Conservation (phyloP, 2,329 filamentous ascomycete genomes). For the Orbilia ellipsospora region DNA sequence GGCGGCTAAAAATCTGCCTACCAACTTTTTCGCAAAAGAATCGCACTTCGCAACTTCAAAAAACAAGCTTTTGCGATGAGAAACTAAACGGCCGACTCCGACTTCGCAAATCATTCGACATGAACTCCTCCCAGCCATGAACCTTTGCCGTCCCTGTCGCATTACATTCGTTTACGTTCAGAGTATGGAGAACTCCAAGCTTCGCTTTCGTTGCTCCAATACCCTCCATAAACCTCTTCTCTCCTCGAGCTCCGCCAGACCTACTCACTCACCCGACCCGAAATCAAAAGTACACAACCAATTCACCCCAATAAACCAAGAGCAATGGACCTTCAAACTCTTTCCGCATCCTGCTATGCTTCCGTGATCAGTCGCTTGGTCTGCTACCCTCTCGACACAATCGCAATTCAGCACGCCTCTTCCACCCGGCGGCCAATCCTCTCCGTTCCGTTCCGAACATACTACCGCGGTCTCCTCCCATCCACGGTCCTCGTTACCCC, state of each 20-base stretch:
- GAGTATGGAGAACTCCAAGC: constrained; percentile 30
- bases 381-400: constrained; percentile 54
- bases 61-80: constrained; percentile 7
- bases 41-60: constrained; percentile 31
- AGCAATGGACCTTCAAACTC: constrained; percentile 51
- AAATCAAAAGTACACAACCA: background rate
- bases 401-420: constrained; percentile 53
- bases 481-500: constrained; percentile 50
- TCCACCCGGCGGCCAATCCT: constrained; percentile 49
- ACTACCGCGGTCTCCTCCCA: constrained; percentile 50
- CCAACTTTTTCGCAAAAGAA: background rate
- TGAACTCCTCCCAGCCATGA: constrained; percentile 15
- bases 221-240: constrained; percentile 30
- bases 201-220: constrained; percentile 13
- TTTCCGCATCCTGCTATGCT: constrained; percentile 41
- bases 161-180: constrained; percentile 4
- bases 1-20: constrained; percentile 31
- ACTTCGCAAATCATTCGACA: constrained; percentile 19
- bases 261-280: no score
- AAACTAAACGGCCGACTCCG: constrained; percentile 19
- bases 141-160: background rate
- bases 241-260: no score
- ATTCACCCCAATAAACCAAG: background rate
- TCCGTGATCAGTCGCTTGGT: constrained; percentile 46
- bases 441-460: constrained; percentile 42